Percentiles rank a stretch among this genome's conserved stretches.
phyloP scores from a whole-genome alignment of 164 flowering plant genomes.

The Aristolochia californica region DNA sequence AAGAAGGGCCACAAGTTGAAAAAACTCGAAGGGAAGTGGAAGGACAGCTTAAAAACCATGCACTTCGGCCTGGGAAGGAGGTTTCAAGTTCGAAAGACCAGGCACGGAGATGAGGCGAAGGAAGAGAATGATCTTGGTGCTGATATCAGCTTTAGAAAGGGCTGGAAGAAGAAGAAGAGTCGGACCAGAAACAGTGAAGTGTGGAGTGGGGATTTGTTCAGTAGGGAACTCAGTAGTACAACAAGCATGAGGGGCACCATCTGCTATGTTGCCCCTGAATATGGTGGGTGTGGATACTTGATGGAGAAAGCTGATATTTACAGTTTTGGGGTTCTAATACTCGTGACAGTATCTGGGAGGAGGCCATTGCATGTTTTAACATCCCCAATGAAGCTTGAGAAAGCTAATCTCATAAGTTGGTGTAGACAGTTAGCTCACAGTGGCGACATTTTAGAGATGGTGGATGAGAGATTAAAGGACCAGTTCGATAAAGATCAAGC shows the following conservation, averaged over 20 bases:
- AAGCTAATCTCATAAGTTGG: slow-evolving; percentile 93
- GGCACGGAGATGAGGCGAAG: slow-evolving; percentile 19
- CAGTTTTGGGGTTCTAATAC: slow-evolving; percentile 85
- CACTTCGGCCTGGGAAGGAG: slow-evolving; percentile 37
- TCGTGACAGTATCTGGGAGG: slow-evolving; percentile 86
- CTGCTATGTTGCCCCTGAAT: slow-evolving; percentile 95
- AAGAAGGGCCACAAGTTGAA: slow-evolving; percentile 32
- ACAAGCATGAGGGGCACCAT: slow-evolving; percentile 99
- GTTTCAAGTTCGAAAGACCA: slow-evolving; percentile 24
- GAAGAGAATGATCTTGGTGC: slow-evolving; percentile 20
- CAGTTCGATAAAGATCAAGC: slow-evolving; percentile 62
- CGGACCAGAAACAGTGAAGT: slow-evolving; percentile 55
- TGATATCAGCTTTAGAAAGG: slow-evolving; percentile 77
- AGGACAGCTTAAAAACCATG: slow-evolving; percentile 38
- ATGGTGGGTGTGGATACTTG: slow-evolving; percentile 71
- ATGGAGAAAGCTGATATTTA: slow-evolving; percentile 95
- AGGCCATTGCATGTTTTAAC: slow-evolving; percentile 85
- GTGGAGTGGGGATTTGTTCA: slow-evolving; percentile 92
- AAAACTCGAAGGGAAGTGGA: slow-evolving; percentile 39
- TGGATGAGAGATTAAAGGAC: slow-evolving; percentile 63
- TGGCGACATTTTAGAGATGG: slow-evolving; percentile 70
- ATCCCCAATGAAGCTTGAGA: slow-evolving; percentile 94
- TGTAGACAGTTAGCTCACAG: slow-evolving; percentile 66
- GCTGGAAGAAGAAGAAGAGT: slow-evolving; percentile 51
- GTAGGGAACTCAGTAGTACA: slow-evolving; percentile 93